Evolutionary conservation across 2,329 filamentous ascomycete genomes (phyloP).

Genomic region (Nothopassalora personata): DNA sequence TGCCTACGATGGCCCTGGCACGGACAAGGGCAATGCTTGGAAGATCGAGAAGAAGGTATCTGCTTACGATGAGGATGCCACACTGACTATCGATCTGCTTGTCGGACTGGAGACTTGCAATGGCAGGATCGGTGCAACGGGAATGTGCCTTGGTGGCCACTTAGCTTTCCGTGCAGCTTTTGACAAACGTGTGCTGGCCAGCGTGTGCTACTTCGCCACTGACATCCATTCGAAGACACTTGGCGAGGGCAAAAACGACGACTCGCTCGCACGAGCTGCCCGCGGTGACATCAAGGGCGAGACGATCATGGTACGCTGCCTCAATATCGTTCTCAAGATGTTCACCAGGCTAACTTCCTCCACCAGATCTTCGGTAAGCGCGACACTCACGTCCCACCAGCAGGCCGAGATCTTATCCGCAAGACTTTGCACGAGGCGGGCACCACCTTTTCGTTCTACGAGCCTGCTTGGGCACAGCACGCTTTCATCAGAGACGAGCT

Average conservation of each 20-base stretch:
- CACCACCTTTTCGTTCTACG: constrained; percentile 73
- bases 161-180: constrained; percentile 69
- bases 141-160: constrained; percentile 93
- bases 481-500: constrained; percentile 91
- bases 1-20: constrained; percentile 81
- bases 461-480: constrained; percentile 90
- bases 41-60: constrained; percentile 74
- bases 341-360: constrained; percentile 24
- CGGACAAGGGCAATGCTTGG: constrained; percentile 79
- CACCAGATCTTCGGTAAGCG: constrained; percentile 73
- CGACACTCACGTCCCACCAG: constrained; percentile 82
- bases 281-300: constrained; percentile 65
- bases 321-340: no score
- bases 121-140: constrained; percentile 49
- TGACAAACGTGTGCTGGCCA: constrained; percentile 69
- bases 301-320: constrained; percentile 55
- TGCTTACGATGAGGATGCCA: constrained; percentile 67
- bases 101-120: constrained; percentile 44
- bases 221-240: constrained; percentile 79
- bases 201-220: constrained; percentile 86
- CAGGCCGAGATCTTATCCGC: constrained; percentile 76
- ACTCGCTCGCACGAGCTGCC: constrained; percentile 53
- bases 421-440: constrained; percentile 73
- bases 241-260: constrained; percentile 61
- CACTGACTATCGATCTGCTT: constrained; percentile 39